These are phyloP conservation scores for Raphidocelis subcapitata DNA, from an alignment of 139 green algal species.

Conservation along the genomic window DNA sequence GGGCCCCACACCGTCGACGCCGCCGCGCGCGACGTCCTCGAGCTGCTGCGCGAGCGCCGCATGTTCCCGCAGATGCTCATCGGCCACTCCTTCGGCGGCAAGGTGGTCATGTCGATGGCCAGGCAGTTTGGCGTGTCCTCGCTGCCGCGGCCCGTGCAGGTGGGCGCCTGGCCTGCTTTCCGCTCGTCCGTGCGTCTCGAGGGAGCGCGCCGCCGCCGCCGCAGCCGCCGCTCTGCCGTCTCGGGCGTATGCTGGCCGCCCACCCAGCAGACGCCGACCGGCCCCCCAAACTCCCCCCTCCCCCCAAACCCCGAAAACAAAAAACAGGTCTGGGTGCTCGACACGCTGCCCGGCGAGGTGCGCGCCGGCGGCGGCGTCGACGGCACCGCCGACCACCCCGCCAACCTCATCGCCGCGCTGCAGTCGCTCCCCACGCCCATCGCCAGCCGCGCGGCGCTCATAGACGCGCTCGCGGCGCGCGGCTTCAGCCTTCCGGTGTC, in stretches of 20 bases:
- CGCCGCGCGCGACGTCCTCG: conserved; percentile 72
- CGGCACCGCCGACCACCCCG: conserved; percentile 69
- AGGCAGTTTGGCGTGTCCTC: conserved; percentile 70
- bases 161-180: too few relatives aligned
- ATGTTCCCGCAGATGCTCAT: conserved; percentile 89
- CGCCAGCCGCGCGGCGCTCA: conserved; percentile 45
- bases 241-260: too few relatives aligned
- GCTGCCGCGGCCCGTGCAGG: conserved; percentile 81
- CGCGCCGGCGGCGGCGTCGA: conserved; percentile 33
- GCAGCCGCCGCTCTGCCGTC: too few relatives aligned
- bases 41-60: conserved; percentile 71
- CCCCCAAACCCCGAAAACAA: not conserved
- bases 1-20: conserved; percentile 62
- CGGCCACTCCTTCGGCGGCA: conserved; percentile 92
- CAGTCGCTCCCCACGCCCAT: conserved; percentile 65
- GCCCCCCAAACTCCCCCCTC: not conserved
- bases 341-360: conserved; percentile 84
- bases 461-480: conserved; percentile 37
- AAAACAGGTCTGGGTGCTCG: conserved; percentile 84
- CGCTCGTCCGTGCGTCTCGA: too few relatives aligned
- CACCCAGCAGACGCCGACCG: not conserved
- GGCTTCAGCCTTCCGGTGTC: too few relatives aligned
- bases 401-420: conserved; percentile 74
- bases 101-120: conserved; percentile 90
- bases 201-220: too few relatives aligned